phyloP scores from a whole-genome alignment of 139 green algal genomes.

The Chlorella sorokiniana region DNA sequence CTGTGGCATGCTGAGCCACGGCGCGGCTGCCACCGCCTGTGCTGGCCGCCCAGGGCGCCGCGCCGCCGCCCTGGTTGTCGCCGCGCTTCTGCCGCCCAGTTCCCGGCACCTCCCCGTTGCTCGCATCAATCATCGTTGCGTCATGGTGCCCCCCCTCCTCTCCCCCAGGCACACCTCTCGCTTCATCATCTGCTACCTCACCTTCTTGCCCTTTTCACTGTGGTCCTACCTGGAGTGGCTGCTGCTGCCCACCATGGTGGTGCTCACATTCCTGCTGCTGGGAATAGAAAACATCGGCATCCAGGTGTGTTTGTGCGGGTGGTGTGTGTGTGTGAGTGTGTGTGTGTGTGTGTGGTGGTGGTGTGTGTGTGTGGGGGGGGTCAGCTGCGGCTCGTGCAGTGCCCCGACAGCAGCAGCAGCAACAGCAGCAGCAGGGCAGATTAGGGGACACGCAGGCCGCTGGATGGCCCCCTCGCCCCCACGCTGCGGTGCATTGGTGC shows the following conservation, averaged over 20 bases:
- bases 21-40: no score
- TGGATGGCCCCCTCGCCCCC: no score
- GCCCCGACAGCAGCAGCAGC: no score
- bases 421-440: no score
- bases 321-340: not conserved
- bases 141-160: not conserved
- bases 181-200: slow-evolving; percentile 79
- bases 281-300: slow-evolving; percentile 47
- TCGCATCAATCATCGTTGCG: not conserved
- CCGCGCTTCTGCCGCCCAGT: no score
- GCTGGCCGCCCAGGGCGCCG: no score
- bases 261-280: slow-evolving; percentile 31
- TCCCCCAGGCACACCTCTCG: slow-evolving; percentile 64
- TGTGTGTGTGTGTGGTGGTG: not conserved
- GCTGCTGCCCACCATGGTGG: slow-evolving; percentile 3
- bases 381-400: no score
- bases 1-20: no score
- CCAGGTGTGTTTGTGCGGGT: not conserved
- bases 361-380: not conserved
- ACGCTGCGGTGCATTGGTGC: no score
- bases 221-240: slow-evolving; percentile 13
- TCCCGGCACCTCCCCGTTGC: not conserved
- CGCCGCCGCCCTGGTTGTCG: no score
- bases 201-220: slow-evolving; percentile 65
- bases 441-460: no score